phyloP scores from a whole-genome alignment of 495 filamentous ascomycete genomes.

The Trichoderma erinaceum region DNA sequence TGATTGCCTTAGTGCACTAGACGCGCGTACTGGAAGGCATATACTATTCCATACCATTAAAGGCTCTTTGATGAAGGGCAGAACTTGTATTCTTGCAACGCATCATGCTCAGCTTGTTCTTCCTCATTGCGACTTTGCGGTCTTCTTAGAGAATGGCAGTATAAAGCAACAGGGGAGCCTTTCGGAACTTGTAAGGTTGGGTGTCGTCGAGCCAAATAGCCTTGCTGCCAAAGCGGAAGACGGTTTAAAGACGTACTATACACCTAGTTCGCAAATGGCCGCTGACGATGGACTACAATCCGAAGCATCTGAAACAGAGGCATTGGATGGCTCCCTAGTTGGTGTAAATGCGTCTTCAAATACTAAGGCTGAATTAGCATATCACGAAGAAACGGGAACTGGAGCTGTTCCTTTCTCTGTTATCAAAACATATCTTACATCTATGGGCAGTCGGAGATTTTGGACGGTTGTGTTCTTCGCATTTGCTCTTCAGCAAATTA shows the following conservation, averaged over 20 bases:
- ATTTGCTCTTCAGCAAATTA: constrained; percentile 75
- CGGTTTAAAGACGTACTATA: constrained; percentile 32
- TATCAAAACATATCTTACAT: constrained; percentile 71
- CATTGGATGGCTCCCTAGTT: constrained; percentile 23
- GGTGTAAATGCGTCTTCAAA: constrained; percentile 37
- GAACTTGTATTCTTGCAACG: constrained; percentile 92
- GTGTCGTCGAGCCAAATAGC: constrained; percentile 77
- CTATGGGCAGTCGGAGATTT: constrained; percentile 78
- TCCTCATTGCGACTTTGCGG: constrained; percentile 68
- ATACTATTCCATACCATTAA: constrained; percentile 90
- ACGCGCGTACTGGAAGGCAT: constrained; percentile 97
- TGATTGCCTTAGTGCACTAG: constrained; percentile 93
- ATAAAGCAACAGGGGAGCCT: constrained; percentile 68
- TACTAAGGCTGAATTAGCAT: constrained; percentile 42
- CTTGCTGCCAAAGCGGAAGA: constrained; percentile 50
- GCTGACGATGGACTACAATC: too few species aligned
- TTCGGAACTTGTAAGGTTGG: constrained; percentile 70
- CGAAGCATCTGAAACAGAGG: not conserved
- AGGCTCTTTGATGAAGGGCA: constrained; percentile 77
- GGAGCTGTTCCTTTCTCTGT: constrained; percentile 83
- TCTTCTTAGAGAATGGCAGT: constrained; percentile 81
- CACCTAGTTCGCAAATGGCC: not conserved
- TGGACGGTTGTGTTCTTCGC: constrained; percentile 68
- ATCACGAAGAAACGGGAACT: constrained; percentile 68
- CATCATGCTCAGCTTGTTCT: constrained; percentile 85